These are phyloP conservation scores for Bathelium albidoporum DNA, from an alignment of 495 filamentous ascomycete species.

Conservation along the genomic window DNA sequence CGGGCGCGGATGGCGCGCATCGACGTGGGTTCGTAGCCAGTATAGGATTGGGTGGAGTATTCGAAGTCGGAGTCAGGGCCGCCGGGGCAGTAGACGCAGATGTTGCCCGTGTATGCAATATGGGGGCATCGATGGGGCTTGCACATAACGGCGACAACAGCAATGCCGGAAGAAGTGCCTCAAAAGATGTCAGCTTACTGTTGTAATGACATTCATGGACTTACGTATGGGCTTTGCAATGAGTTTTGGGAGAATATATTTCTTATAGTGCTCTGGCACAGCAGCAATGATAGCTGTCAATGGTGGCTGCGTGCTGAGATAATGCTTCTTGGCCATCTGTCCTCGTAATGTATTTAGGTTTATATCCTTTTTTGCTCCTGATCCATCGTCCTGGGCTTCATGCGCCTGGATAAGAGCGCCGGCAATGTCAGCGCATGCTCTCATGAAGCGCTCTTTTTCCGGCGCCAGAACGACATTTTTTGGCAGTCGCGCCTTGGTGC, in stretches of 20 bases:
- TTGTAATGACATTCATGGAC: slow-evolving; percentile 17
- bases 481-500: slow-evolving; percentile 41
- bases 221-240: slow-evolving; percentile 92
- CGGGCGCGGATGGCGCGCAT: slow-evolving; percentile 97
- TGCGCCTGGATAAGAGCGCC: slow-evolving; percentile 87
- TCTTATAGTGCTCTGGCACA: slow-evolving; percentile 97
- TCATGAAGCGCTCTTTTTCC: slow-evolving; percentile 86
- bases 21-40: slow-evolving; percentile 93
- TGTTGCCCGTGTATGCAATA: slow-evolving; percentile 95
- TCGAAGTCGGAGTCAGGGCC: slow-evolving; percentile 97
- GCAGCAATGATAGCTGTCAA: slow-evolving; percentile 95
- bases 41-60: slow-evolving; percentile 97
- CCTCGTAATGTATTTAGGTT: slow-evolving; percentile 85
- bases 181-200: slow-evolving; percentile 15
- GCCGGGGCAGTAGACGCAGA: slow-evolving; percentile 97
- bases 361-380: slow-evolving; percentile 66
- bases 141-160: slow-evolving; percentile 99
- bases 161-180: slow-evolving; percentile 91
- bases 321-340: slow-evolving; percentile 86
- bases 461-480: slow-evolving; percentile 71
- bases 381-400: slow-evolving; percentile 62
- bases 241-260: slow-evolving; percentile 91
- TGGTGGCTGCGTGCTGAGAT: slow-evolving; percentile 71
- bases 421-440: slow-evolving; percentile 90
- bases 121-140: slow-evolving; percentile 97